Evolutionary conservation across 768 basidiomycete species (phyloP).

Genomic region (Mycena crocata): DNA sequence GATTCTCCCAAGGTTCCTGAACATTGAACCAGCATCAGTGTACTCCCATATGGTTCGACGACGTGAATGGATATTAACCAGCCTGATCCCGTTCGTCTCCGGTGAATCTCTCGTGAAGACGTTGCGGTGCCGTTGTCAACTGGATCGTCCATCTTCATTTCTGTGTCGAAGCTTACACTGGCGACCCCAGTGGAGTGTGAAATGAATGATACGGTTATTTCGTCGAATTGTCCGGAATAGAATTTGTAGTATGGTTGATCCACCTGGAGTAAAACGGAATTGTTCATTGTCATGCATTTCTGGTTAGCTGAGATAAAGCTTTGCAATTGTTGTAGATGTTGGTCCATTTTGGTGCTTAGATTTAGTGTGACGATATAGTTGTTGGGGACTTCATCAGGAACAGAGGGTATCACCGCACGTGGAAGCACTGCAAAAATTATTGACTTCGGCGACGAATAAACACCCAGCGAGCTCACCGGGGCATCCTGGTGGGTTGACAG

Average conservation of each 20-base stretch:
- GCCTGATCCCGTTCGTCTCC: too few species aligned
- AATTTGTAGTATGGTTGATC: constrained; percentile 2
- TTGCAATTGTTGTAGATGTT: not conserved
- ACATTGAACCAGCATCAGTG: not conserved
- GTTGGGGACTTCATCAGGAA: not conserved
- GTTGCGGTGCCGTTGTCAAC: too few species aligned
- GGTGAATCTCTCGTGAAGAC: too few species aligned
- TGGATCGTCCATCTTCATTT: too few species aligned
- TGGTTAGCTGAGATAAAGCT: not conserved
- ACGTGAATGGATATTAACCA: too few species aligned
- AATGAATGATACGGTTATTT: not conserved
- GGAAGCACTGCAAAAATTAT: too few species aligned
- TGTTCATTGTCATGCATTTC: constrained; percentile 2
- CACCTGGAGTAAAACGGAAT: not conserved
- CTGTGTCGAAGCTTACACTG: too few species aligned
- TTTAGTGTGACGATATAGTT: not conserved
- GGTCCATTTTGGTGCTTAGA: not conserved
- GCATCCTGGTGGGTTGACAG: too few species aligned
- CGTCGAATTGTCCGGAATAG: constrained; percentile 1
- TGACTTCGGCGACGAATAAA: too few species aligned
- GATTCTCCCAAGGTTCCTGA: not conserved
- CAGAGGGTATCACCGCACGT: too few species aligned
- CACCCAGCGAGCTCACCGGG: too few species aligned
- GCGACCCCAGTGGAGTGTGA: not conserved
- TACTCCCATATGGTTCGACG: too few species aligned